phyloP scores from a whole-genome alignment of 2,329 filamentous ascomycete genomes.

The Scleromitrula shiraiana region DNA sequence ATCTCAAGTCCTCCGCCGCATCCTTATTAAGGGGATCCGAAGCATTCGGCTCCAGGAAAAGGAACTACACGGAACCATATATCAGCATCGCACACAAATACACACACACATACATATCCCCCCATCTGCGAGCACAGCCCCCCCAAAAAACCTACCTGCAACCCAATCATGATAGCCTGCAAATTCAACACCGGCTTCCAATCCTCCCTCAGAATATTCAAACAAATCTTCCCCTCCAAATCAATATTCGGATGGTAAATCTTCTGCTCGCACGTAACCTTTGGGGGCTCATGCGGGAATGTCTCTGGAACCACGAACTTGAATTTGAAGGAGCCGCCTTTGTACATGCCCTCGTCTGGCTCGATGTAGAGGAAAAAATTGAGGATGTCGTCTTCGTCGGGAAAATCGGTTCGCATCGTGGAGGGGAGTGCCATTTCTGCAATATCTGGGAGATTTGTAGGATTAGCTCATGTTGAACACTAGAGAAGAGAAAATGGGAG shows the following conservation, averaged over 20 bases:
- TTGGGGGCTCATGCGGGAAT: constrained; percentile 95
- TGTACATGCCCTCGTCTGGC: constrained; percentile 84
- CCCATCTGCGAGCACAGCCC: no score
- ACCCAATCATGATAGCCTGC: constrained; percentile 90
- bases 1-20: constrained; percentile 83
- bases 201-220: constrained; percentile 95
- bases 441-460: constrained; percentile 52
- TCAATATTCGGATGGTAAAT: constrained; percentile 99
- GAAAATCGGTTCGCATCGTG: constrained; percentile 76
- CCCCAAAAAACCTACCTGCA: constrained; percentile 54
- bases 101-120: no score
- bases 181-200: constrained; percentile 98
- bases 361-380: constrained; percentile 77
- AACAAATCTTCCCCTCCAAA: constrained; percentile 91
- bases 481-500: no score
- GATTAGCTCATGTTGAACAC: no score
- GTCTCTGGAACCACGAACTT: constrained; percentile 87
- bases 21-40: constrained; percentile 98
- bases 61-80: constrained; percentile 55
- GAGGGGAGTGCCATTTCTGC: constrained; percentile 70
- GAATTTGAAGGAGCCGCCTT: constrained; percentile 79
- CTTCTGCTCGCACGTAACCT: constrained; percentile 94
- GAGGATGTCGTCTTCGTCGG: constrained; percentile 76
- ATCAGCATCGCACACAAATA: neutral
- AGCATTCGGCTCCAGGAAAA: constrained; percentile 96